Evolutionary conservation across 2,329 filamentous ascomycete species (phyloP).

Genomic region (Colletotrichum aenigma): DNA sequence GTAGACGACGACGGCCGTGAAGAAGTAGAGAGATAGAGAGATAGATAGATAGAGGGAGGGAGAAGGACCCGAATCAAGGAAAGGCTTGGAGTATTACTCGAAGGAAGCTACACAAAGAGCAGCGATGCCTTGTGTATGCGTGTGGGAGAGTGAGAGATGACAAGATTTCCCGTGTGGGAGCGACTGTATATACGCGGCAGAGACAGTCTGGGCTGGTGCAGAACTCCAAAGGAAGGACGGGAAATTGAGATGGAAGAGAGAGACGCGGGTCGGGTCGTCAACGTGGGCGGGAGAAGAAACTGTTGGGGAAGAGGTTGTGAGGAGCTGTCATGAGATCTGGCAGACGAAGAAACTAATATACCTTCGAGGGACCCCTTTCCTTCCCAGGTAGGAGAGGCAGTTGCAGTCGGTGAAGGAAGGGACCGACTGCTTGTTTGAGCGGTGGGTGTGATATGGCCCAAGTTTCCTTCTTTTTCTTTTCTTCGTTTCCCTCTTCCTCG

Average conservation of each 20-base stretch:
- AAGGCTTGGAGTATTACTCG: background rate
- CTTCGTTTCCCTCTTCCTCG: background rate
- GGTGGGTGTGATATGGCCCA: background rate
- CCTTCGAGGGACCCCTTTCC: background rate
- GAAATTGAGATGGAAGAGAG: background rate
- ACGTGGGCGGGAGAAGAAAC: conserved; percentile 1
- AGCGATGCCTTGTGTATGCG: background rate
- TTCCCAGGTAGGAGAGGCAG: background rate
- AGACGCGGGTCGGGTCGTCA: background rate
- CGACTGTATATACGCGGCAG: background rate
- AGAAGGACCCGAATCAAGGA: background rate
- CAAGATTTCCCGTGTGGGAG: background rate
- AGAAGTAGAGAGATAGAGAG: background rate
- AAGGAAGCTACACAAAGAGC: background rate
- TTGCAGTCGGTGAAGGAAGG: conserved; percentile 11
- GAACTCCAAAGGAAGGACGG: background rate
- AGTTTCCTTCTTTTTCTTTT: background rate
- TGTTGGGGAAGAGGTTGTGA: background rate
- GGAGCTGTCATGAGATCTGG: conserved; percentile 14
- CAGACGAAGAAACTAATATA: conserved; percentile 16
- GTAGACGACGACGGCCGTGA: background rate
- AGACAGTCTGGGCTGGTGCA: background rate
- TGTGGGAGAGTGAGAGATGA: background rate
- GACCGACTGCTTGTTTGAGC: background rate
- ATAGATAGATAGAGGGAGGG: background rate